phyloP scores from a whole-genome alignment of 345 rosid genomes.

The Syzygium grande region DNA sequence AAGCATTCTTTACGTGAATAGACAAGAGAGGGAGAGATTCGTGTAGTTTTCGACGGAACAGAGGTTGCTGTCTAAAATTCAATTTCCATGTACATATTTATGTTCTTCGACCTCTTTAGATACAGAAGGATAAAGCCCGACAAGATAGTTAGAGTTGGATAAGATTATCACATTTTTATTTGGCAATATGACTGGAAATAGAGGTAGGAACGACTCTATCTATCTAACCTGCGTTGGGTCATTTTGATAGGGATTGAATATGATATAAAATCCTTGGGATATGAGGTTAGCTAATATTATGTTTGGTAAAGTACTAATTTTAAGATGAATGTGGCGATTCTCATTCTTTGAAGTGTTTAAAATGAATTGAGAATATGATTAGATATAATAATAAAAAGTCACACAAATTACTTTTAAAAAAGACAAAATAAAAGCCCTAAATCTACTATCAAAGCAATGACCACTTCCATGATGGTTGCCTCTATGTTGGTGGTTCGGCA shows the following conservation, averaged over 20 bases:
- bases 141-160: not conserved
- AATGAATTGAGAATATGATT: too few relatives aligned
- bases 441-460: too few relatives aligned
- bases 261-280: not conserved
- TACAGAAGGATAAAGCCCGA: not conserved
- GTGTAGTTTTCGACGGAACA: not conserved
- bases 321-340: too few relatives aligned
- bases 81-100: not conserved
- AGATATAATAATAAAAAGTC: too few relatives aligned
- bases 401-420: not conserved
- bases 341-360: too few relatives aligned
- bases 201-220: not conserved
- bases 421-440: too few relatives aligned
- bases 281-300: not conserved
- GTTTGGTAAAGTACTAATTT: not conserved
- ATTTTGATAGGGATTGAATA: not conserved
- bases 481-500: not conserved
- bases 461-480: not conserved
- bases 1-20: not conserved
- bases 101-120: not conserved
- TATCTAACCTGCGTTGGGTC: not conserved
- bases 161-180: not conserved
- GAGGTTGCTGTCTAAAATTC: not conserved
- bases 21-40: not conserved
- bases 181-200: not conserved